Base-by-base conservation (phyloP, 2,329 filamentous ascomycete species). In the Nemania diffusa region DNA sequence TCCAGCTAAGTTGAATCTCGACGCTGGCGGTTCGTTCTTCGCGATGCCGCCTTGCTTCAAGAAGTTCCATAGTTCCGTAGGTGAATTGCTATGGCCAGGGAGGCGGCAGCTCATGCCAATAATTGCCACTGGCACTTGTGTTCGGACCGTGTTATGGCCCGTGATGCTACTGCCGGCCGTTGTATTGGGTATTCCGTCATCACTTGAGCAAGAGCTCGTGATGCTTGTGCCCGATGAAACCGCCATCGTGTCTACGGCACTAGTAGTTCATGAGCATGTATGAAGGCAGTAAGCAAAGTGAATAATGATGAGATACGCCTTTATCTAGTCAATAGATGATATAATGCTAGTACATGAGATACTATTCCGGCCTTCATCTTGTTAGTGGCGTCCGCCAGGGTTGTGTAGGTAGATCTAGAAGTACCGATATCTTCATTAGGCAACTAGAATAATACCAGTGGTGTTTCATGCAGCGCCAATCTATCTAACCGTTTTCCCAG, bases 41-140 rank as follows among this genome's bases (percentile, higher is more conserved):
- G 67, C 67, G 5, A 67, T 57, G 22, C 62, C 62, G 2, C 67
- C 67, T 11, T 62, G 50, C 24, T 67, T 52, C 1, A 69, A 44
- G 29, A 69, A 67, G 2, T 57, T 42, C 67, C 67, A 69, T 1
- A 69, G 20, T 9, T 44, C 64, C 7, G 46, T 50, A 8, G 64
- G 67, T 2, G 60, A 61, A 17, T 67, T 66, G 5, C 46, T 61
- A 24, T 64, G 46, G 5, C 64, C 67, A 2, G 67, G 67, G 4
- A 69, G 58, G 2, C 67, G 56, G 32, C 67, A 69, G 15, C 59
- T 56, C 64, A 69, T 67, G 3, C 67, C 57, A 11, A 64, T 56
- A n/a, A 64, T 53, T 1, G 62, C 62, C 5, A 64, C 40, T 15
- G 62, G 48, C 11, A 37, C 62, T 59, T 64, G 62, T 32, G 24